These are phyloP conservation scores for Lanzia echinophila DNA, from an alignment of 2,329 filamentous ascomycete species.

Conservation along the genomic window DNA sequence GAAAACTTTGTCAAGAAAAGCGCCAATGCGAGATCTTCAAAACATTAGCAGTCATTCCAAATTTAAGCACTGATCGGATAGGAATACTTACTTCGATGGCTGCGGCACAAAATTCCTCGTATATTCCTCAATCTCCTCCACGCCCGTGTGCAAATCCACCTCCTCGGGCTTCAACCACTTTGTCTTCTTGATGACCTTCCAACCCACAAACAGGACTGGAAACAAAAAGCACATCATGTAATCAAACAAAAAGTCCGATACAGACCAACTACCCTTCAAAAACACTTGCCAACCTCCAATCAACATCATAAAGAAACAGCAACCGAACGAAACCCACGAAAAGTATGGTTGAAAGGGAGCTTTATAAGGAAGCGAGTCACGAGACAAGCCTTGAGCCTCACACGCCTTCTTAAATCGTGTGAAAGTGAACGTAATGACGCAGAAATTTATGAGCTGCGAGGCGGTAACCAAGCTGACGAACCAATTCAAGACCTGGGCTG, in stretches of 20 bases:
- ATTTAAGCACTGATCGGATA: too few species aligned
- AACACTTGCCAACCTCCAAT: slow-evolving; percentile 57
- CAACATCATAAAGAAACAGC: slow-evolving; percentile 52
- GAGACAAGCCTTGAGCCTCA: slow-evolving; percentile 38
- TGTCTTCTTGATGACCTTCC: slow-evolving; percentile 54
- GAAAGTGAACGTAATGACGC: slow-evolving; percentile 47
- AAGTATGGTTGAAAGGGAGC: slow-evolving; percentile 51
- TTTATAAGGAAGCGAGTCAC: slow-evolving; percentile 41
- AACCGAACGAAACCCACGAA: slow-evolving; percentile 45
- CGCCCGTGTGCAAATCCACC: slow-evolving; percentile 44
- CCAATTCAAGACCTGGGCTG: slow-evolving; percentile 54
- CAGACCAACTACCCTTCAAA: slow-evolving; percentile 47
- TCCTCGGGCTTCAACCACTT: slow-evolving; percentile 46
- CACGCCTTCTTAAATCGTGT: slow-evolving; percentile 50
- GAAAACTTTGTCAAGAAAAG: too few species aligned
- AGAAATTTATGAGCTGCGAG: slow-evolving; percentile 48
- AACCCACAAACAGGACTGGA: slow-evolving; percentile 50
- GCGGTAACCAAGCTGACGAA: slow-evolving; percentile 52
- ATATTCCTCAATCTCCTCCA: slow-evolving; percentile 55
- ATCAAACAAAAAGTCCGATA: slow-evolving; percentile 55
- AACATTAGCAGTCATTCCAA: too few species aligned
- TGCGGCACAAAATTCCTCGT: slow-evolving; percentile 47
- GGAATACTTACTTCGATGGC: too few species aligned
- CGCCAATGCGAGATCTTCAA: too few species aligned
- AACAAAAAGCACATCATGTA: slow-evolving; percentile 54